Evolutionary conservation across 2,329 filamentous ascomycete species (phyloP), one percentile per base, ranked within the genome.

Genomic region (Aspergillus puulaauensis): DNA sequence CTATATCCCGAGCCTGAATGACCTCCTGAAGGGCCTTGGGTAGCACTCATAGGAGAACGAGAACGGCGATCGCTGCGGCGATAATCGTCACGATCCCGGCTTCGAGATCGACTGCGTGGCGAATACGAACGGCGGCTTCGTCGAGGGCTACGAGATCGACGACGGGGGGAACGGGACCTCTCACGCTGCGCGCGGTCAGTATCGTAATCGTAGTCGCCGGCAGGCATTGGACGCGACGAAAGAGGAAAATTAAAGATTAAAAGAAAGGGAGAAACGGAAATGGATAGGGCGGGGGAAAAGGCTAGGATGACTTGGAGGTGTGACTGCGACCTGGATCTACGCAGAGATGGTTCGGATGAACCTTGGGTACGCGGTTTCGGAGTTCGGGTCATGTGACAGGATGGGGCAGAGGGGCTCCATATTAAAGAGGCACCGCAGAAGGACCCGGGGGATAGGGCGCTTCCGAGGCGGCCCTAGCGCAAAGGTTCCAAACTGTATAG

Each of bases 1-100:
- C 76, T 76, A 76, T 80, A 81, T 66, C 75, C 76, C 68, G 80
- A 81, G 73, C 84, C 86, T 77, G 87, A 83, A 73, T 85, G 84
- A 81, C 88, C 90, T 83, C 88, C 89, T 73, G 86, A 80, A 73
- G 86, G 82, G 74, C 86, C 87, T 78, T 87, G 79, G 70, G 77
- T 77, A 75, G 81, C 87, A 81, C 88, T 90, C 88, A 96, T 93
- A 79, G 91, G 92, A 77, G 90, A 95, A 75, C 90, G 90, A 76
- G 88, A 92, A 76, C 90, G 83, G 83, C 89, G 84, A 74, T 86
- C 87, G 71, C 81, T 83, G 76, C 88, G 86, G 73, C 90, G 88
- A 73, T 90, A 90, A 68, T 91, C 88, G 81, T 90, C 88, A 77
- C 89, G 83, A 76, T 90, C 88, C 77, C 89, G 83, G 76, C 89